Percentiles rank a stretch among this genome's conserved stretches.
Evolutionary conservation across 139 green algal genomes (phyloP).

Genomic region (Asterochloris erici): DNA sequence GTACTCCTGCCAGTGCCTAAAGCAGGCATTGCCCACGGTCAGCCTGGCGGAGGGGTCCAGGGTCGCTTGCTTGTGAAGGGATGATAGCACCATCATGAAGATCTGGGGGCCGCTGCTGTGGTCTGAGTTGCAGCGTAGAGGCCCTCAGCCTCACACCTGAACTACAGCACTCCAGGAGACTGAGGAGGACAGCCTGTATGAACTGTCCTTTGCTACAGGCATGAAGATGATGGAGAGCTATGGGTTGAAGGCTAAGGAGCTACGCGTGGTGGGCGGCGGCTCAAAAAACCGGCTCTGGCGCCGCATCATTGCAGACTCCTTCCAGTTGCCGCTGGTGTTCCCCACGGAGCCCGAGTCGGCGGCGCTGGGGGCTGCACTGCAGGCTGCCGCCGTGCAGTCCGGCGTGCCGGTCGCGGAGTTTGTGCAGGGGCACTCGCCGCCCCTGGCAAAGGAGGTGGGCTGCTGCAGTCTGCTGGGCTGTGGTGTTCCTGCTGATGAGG

Average conservation of each 20-base stretch:
- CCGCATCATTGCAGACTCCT: slow-evolving; percentile 68
- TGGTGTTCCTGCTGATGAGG: not conserved
- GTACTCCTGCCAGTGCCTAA: too few species aligned
- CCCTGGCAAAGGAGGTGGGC: slow-evolving; percentile 40
- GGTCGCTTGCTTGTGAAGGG: too few species aligned
- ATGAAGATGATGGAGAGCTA: slow-evolving; percentile 34
- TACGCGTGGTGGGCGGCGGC: slow-evolving; percentile 81
- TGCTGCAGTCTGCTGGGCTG: not conserved
- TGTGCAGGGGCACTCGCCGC: slow-evolving; percentile 48
- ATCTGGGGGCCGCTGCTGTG: too few species aligned
- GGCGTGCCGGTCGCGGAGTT: slow-evolving; percentile 49
- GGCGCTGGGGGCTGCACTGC: slow-evolving; percentile 79
- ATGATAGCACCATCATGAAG: too few species aligned
- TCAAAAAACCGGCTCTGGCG: slow-evolving; percentile 76
- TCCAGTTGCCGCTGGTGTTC: slow-evolving; percentile 49
- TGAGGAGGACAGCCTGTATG: too few species aligned
- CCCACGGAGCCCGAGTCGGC: slow-evolving; percentile 75
- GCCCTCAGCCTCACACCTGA: too few species aligned
- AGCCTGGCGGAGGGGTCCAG: too few species aligned
- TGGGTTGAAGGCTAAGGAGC: slow-evolving; percentile 41
- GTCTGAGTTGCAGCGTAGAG: too few species aligned
- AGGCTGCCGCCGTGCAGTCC: slow-evolving; percentile 67
- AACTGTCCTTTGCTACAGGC: slow-evolving; percentile 7
- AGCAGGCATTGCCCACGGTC: too few species aligned
- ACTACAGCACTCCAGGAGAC: too few species aligned